Evolutionary conservation across 305 asterid species (phyloP).

Genomic region (Rubia tinctorum): DNA sequence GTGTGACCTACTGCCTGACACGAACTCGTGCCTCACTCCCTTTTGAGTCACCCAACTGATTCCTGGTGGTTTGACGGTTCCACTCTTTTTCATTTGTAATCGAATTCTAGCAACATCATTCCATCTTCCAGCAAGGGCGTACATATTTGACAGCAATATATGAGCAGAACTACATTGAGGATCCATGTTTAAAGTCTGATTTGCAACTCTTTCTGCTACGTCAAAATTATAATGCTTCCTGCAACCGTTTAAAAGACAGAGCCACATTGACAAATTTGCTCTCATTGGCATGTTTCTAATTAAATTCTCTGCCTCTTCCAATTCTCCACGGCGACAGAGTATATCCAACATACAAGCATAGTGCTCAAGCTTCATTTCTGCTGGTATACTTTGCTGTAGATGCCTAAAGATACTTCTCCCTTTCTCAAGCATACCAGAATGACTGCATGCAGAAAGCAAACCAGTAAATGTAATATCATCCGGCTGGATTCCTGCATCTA

Average conservation of each 20-base stretch:
- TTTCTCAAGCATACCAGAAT: slow-evolving; percentile 67
- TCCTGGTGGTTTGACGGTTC: slow-evolving; percentile 57
- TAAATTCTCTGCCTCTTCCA: slow-evolving; percentile 65
- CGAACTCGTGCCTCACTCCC: slow-evolving; percentile 38
- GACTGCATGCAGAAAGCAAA: slow-evolving; percentile 83
- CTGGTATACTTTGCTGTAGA: slow-evolving; percentile 19
- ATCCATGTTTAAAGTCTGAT: slow-evolving; percentile 38
- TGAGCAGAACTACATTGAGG: slow-evolving; percentile 62
- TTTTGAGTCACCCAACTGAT: slow-evolving; percentile 59
- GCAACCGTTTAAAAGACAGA: slow-evolving; percentile 77
- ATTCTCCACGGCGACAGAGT: slow-evolving; percentile 60
- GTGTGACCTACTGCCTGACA: slow-evolving; percentile 44
- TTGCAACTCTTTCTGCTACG: slow-evolving; percentile 62
- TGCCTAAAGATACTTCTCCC: slow-evolving; percentile 51
- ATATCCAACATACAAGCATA: slow-evolving; percentile 82
- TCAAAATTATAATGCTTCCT: slow-evolving; percentile 46
- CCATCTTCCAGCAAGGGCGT: slow-evolving; percentile 71
- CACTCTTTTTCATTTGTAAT: slow-evolving; percentile 43
- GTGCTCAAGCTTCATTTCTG: slow-evolving; percentile 64
- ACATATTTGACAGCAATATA: slow-evolving; percentile 61
- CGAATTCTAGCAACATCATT: slow-evolving; percentile 61
- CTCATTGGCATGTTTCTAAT: slow-evolving; percentile 55
- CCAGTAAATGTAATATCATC: slow-evolving; percentile 88
- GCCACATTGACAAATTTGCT: slow-evolving; percentile 59
- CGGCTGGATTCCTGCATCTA: slow-evolving; percentile 44